Evolutionary conservation across 2,329 filamentous ascomycete species (phyloP), one percentile per base, ranked within the genome.

Genomic region (Orbilia brochopaga): DNA sequence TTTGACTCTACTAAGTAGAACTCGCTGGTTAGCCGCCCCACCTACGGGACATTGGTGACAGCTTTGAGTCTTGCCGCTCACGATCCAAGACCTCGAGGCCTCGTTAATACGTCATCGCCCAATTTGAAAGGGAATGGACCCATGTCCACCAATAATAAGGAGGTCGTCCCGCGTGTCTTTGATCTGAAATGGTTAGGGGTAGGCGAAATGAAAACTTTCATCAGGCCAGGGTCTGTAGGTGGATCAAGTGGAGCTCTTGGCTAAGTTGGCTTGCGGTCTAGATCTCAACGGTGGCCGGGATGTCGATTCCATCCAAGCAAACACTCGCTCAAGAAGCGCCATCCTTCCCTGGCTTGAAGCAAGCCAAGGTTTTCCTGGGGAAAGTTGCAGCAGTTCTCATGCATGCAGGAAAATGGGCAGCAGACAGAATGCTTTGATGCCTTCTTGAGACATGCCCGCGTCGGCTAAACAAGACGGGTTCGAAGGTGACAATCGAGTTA

Each of bases 101-200:
- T 27, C 50, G 21, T 60, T 60, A n/a, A n/a, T n/a, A 72, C 67
- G 67, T 72, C 67, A 72, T 72, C 56, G 42, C 19, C 23, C 60
- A 63, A 63, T 63, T 53, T 52, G 51, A 44, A 58, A 52, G 46
- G 23, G 21, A 52, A 30, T 27, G 19, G 61, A 50, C 44, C 61
- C 52, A 57, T 57, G 30, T n/a, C 60, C 48, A 37, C 67, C 67
- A 72, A 72, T 72, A 56, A 65, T 46, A 59, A 57, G 60, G 60
- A 72, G 66, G 52, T 54, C 59, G 59, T 70, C 60, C 67, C 67
- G 67, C 67, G 60, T 72, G 67, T 65, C 67, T 72, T 65, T 72
- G 67, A 72, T 72, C 64, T 60, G 37, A 63, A 72, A 65, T 55
- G 59, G 60, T 72, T 72, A 64, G 60, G 67, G 67, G 67, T 72